Evolutionary conservation across 148 eudicot genomes (phyloP), one percentile per base, ranked within the genome.

Genomic region (Cornus suecica): DNA sequence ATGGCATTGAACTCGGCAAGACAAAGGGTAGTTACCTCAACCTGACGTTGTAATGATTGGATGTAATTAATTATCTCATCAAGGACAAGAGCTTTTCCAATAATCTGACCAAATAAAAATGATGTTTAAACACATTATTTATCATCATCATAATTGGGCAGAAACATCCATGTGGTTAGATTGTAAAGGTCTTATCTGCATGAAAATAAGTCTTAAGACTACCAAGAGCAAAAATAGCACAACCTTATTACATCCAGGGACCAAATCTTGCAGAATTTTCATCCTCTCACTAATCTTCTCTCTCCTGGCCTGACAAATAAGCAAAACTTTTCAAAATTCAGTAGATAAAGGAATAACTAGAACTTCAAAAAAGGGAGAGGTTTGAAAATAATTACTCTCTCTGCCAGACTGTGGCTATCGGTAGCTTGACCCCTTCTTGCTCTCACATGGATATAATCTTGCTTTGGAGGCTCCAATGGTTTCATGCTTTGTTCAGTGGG

Each of bases 391-490:
- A 66, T 81, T 90, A 95, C 99, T 80, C 99, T 91, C 84, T 95
- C 99, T 29, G 99, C 99, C 62, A 95, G 79, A 82, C 99, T 95
- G 80, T 92, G 97, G 84, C 97, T 95, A 86, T 95, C 99, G 16
- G 99, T 95, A 70, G 99, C 99, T 91, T 95, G 97, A 72, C 99
- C 99, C 78, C 97, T 89, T 84, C 99, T 87, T 71, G 99, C 97
- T 84, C 99, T 80, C 58, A 95, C 97, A 86, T 95, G 99, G 75
- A 95, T 95, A 81, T 89, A 95, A 80, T 95, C 99, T 82, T 79
- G 82, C 78, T 95, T 95, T 24, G 82, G 91, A 58, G 94, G 94
- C 61, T 91, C 97, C 11, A 76, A 64, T 45, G 84, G 68, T 83
- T 84, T 83, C 72, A 71, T 76, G 29, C 71, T 86, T 80, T 86